These are phyloP conservation scores for Amanita thiersii DNA, from an alignment of 768 basidiomycete species.

Conservation along the genomic window DNA sequence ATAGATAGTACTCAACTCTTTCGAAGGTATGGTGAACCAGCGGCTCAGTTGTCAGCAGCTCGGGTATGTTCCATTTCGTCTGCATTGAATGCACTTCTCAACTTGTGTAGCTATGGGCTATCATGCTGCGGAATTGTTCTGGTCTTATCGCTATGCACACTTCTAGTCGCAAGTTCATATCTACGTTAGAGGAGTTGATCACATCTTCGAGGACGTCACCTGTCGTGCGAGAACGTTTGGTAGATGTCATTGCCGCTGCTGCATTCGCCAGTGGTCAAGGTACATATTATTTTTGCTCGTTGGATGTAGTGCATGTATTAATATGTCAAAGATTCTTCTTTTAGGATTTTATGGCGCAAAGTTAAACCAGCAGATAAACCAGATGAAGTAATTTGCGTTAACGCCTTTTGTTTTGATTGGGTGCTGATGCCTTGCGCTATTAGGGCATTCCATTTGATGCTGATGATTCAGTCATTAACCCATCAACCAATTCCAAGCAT, in stretches of 20 bases:
- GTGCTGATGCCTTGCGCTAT: no score
- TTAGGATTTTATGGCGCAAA: slow-evolving; percentile 71
- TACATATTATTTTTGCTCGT: slow-evolving; percentile 14
- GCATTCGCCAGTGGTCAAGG: slow-evolving; percentile 56
- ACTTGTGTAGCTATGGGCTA: slow-evolving; percentile 69
- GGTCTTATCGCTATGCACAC: slow-evolving; percentile 65
- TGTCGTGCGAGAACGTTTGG: slow-evolving; percentile 71
- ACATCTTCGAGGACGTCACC: slow-evolving; percentile 57
- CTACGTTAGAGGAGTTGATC: slow-evolving; percentile 70
- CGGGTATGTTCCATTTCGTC: slow-evolving; percentile 36
- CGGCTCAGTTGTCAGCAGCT: slow-evolving; percentile 70
- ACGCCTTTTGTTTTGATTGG: neutral
- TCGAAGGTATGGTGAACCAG: slow-evolving; percentile 62
- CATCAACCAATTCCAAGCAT: slow-evolving; percentile 36
- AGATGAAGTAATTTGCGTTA: slow-evolving; percentile 45
- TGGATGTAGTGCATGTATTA: slow-evolving; percentile 1
- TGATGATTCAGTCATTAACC: slow-evolving; percentile 75
- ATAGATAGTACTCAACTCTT: slow-evolving; percentile 8
- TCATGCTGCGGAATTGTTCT: slow-evolving; percentile 79
- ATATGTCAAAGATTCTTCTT: slow-evolving; percentile 35
- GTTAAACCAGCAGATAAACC: slow-evolving; percentile 77
- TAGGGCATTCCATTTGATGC: slow-evolving; percentile 73
- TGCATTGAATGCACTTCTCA: slow-evolving; percentile 5
- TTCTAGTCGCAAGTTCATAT: slow-evolving; percentile 68
- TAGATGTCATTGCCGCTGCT: slow-evolving; percentile 78